Conservation (phyloP, 179 eudicot genomes). For the Beta macrorhiza region DNA sequence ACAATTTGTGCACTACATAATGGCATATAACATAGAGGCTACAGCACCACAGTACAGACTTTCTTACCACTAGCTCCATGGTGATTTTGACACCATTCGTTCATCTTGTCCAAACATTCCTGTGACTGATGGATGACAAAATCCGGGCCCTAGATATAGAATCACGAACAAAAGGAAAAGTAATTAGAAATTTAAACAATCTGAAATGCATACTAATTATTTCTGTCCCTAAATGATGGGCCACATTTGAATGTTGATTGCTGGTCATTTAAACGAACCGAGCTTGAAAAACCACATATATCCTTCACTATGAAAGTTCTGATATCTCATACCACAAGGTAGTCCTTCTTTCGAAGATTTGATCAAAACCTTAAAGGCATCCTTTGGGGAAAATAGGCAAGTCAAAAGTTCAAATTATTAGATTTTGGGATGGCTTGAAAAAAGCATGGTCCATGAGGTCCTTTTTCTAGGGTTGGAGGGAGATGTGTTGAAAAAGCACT, state of each 20-base stretch:
- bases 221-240: neutral
- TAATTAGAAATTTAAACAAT: neutral
- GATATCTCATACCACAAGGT: neutral
- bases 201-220: neutral
- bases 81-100: conserved; percentile 86
- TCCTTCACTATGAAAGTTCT: too few species aligned
- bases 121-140: conserved; percentile 78
- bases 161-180: conserved; percentile 4
- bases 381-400: too few species aligned
- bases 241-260: too few species aligned
- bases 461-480: too few species aligned
- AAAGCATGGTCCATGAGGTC: too few species aligned
- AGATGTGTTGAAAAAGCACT: too few species aligned
- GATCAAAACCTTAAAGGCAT: too few species aligned
- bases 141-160: conserved; percentile 68
- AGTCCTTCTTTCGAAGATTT: neutral
- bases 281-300: too few species aligned
- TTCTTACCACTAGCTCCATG: conserved; percentile 84
- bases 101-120: conserved; percentile 80
- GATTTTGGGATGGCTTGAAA: too few species aligned
- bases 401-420: too few species aligned
- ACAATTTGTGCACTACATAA: neutral
- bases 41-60: neutral
- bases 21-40: conserved; percentile 6
- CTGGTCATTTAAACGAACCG: too few species aligned